A percentile compares a stretch with the other conserved stretches of the same genome.
phyloP scores from a whole-genome alignment of 768 basidiomycete species.

The Amyloporia xantha region DNA sequence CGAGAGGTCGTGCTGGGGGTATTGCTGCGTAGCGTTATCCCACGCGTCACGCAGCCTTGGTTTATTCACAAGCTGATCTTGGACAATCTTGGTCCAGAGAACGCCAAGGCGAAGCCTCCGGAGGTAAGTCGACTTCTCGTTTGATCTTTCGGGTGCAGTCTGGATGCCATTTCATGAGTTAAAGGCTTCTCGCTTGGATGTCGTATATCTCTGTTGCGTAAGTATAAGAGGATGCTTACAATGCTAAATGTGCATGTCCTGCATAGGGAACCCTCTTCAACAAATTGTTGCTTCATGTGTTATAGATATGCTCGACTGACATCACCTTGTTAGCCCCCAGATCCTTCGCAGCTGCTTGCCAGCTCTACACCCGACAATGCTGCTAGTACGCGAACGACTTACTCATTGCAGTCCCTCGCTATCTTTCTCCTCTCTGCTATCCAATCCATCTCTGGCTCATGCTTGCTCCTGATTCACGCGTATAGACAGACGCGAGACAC shows the following conservation, averaged over 20 bases:
- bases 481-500: constrained; percentile 61
- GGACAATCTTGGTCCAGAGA: constrained; percentile 50
- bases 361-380: neutral
- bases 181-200: too few relatives aligned
- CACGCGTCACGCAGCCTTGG: constrained; percentile 81
- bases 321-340: too few relatives aligned
- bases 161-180: neutral
- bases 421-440: constrained; percentile 70
- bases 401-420: constrained; percentile 46
- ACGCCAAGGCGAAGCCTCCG: constrained; percentile 7
- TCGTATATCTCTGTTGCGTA: too few relatives aligned
- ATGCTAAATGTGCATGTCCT: too few relatives aligned
- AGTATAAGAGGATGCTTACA: too few relatives aligned
- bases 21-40: constrained; percentile 59
- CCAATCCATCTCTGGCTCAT: constrained; percentile 62
- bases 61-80: constrained; percentile 73
- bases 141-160: neutral
- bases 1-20: constrained; percentile 81
- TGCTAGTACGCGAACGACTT: neutral
- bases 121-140: constrained; percentile 14
- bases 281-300: too few relatives aligned
- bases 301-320: too few relatives aligned
- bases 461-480: constrained; percentile 59
- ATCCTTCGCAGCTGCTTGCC: neutral
- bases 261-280: too few relatives aligned